A percentile compares a stretch with the other conserved stretches of the same genome.
Conservation (phyloP, 2,329 filamentous ascomycete species). For the Chaetothyriales sp. region DNA sequence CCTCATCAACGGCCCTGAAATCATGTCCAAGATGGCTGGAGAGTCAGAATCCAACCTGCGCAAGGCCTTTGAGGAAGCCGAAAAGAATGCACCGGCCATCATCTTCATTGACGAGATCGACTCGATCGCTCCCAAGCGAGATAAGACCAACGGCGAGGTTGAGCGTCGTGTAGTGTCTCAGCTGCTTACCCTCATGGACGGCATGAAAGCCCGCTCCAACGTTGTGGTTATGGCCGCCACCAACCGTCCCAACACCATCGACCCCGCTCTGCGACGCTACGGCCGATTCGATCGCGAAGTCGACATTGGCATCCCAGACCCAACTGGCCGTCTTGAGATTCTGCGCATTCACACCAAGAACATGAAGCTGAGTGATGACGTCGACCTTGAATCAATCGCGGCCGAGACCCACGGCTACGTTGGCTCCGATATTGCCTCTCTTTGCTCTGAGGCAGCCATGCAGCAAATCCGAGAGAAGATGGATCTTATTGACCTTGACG, state of each 20-base stretch:
- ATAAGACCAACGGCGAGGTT: slow-evolving; percentile 98
- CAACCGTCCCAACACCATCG: slow-evolving; percentile 97
- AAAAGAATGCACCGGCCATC: slow-evolving; percentile 98
- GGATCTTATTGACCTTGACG: slow-evolving; percentile 96
- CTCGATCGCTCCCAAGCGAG: slow-evolving; percentile 97
- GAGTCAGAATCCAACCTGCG: slow-evolving; percentile 96
- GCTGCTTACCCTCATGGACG: slow-evolving; percentile 94
- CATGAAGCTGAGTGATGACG: slow-evolving; percentile 97
- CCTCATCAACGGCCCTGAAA: slow-evolving; percentile 96
- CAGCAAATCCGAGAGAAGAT: slow-evolving; percentile 99
- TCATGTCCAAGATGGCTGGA: slow-evolving; percentile 99
- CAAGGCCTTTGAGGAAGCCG: slow-evolving; percentile 98
- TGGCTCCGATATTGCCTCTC: slow-evolving; percentile 92
- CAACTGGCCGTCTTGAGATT: slow-evolving; percentile 95
- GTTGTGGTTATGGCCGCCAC: slow-evolving; percentile 98
- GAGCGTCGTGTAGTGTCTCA: slow-evolving; percentile 97
- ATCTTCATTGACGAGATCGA: slow-evolving; percentile 99
- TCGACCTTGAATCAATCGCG: slow-evolving; percentile 92
- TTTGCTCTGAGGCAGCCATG: slow-evolving; percentile 98
- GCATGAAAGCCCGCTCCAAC: slow-evolving; percentile 98
- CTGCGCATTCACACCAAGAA: slow-evolving; percentile 99
- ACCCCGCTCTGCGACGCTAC: slow-evolving; percentile 92
- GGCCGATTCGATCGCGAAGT: slow-evolving; percentile 98
- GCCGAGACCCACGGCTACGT: slow-evolving; percentile 98
- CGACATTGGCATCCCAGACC: slow-evolving; percentile 95